Evolutionary conservation across 768 basidiomycete species (phyloP), one percentile per base, ranked within the genome.

Genomic region (Leccinum incarnatum): DNA sequence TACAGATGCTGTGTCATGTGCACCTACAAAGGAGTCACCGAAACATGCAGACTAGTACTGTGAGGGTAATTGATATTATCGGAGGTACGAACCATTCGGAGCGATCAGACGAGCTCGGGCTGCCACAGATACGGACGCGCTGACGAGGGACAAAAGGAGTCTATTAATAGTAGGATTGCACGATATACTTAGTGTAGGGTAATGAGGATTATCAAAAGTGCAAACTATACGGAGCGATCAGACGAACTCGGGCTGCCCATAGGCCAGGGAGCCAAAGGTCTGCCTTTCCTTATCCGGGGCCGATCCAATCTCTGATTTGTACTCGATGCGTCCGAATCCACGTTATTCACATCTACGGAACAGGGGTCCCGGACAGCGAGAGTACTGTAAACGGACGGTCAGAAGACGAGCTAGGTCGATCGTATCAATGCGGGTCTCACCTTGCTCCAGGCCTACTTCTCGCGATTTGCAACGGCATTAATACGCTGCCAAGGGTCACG

Each of bases 311-410:
- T 58, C 42, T 60, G 63, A 10, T 50, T 54, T 7, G 32, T 17
- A 30, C 57, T 45, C 27, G 69, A 72, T 32, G 51, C n/a, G 21
- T 65, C 65, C 5, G 71, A 74, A 37, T 70, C 65, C 9, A 53
- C 49, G 10, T 62, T 59, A 25, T 65, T 25, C 55, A 51, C 49
- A 47, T 65, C 21, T 19, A 29, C 54, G 37, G 52, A 48, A 69
- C 62, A 65, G n/a, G 45, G 55, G 25, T 64, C 53, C 21, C 15
- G 15, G 5, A 19, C 5, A 47, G 17, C 36, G 11, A 47, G 47
- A 14, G 45, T 40, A 42, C 62, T 65, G 53, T 8, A 17, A 32
- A 36, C 12, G 7, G 21, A 19, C 4, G 30, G 10, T 62, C 46
- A 57, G 46, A 14, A n/a, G 42, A 19, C 15, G 19, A 37, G 4